A percentile compares a stretch with the other conserved stretches of the same genome.
phyloP scores from a whole-genome alignment of 2,329 filamentous ascomycete genomes.

The Mycosphaerelloides madeirae region DNA sequence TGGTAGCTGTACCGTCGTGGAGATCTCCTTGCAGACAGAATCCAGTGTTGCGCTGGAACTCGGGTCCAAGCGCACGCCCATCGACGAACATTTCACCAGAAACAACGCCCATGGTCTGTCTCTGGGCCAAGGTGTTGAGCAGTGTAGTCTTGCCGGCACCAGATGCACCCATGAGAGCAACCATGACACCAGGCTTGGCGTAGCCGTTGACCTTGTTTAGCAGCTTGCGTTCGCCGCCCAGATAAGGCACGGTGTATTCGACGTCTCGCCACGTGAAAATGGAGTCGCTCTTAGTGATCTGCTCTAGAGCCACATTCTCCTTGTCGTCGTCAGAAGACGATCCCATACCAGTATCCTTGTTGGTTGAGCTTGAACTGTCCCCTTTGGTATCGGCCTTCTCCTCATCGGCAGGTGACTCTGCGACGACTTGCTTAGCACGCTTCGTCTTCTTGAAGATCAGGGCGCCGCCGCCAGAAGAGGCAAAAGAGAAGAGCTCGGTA shows the following conservation, averaged over 20 bases:
- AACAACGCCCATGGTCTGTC: constrained; percentile 62
- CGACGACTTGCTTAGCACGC: constrained; percentile 51
- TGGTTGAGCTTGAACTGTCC: constrained; percentile 31
- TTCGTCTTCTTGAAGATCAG: constrained; percentile 67
- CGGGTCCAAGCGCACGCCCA: constrained; percentile 55
- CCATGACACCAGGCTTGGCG: constrained; percentile 73
- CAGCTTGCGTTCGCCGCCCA: constrained; percentile 57
- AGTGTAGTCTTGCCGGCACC: constrained; percentile 82
- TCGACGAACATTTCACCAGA: constrained; percentile 69
- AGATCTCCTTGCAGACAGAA: constrained; percentile 71
- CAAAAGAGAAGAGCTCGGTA: constrained; percentile 64
- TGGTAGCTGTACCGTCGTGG: constrained; percentile 62
- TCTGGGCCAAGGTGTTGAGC: constrained; percentile 70
- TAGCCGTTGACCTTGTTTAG: constrained; percentile 70
- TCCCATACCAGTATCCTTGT: constrained; percentile 26
- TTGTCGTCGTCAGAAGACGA: constrained; percentile 28
- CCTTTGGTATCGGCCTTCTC: constrained; percentile 46
- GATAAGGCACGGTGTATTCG: constrained; percentile 67
- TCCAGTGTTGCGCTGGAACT: constrained; percentile 65
- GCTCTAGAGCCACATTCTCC: constrained; percentile 41
- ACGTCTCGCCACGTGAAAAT: constrained; percentile 69
- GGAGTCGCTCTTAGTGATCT: constrained; percentile 54
- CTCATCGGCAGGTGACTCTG: constrained; percentile 50
- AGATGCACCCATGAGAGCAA: constrained; percentile 75
- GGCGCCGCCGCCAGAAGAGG: constrained; percentile 59